Evolutionary conservation across 164 flowering plant genomes (phyloP).

Genomic region (Litsea cubeba): DNA sequence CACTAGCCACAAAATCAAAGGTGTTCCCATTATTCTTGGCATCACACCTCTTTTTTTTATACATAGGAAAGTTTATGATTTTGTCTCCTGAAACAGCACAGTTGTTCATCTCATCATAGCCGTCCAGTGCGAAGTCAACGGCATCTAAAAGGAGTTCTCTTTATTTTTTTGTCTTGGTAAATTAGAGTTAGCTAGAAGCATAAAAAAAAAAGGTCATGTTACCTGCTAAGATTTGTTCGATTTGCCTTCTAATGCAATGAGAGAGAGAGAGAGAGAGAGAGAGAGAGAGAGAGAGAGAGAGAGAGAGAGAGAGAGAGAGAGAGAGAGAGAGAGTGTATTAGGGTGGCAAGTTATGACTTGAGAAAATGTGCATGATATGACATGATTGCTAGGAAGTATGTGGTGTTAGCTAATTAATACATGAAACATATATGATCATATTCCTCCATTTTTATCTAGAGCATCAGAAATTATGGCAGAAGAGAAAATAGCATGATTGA

Average conservation of each 20-base stretch:
- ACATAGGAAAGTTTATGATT: constrained; percentile 30
- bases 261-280: background rate
- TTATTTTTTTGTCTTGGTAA: background rate
- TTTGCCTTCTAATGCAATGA: background rate
- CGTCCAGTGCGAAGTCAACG: constrained; percentile 44
- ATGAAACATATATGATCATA: background rate
- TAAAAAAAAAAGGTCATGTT: background rate
- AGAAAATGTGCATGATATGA: background rate
- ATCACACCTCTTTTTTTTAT: constrained; percentile 18
- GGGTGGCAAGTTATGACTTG: background rate
- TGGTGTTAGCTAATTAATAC: background rate
- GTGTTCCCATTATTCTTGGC: constrained; percentile 14
- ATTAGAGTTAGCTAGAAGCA: background rate
- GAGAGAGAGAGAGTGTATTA: too few species aligned
- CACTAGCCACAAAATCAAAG: constrained; percentile 4
- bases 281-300: too few species aligned
- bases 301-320: too few species aligned
- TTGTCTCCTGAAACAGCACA: constrained; percentile 44
- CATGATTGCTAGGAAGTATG: constrained; percentile 1
- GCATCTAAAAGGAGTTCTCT: constrained; percentile 14
- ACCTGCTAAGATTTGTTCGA: background rate
- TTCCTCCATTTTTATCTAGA: background rate
- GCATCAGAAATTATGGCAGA: constrained; percentile 5
- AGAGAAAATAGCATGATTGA: background rate
- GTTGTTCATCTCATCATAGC: constrained; percentile 42